Conservation (phyloP, 495 filamentous ascomycete genomes). For the Penicillium ucsense region DNA sequence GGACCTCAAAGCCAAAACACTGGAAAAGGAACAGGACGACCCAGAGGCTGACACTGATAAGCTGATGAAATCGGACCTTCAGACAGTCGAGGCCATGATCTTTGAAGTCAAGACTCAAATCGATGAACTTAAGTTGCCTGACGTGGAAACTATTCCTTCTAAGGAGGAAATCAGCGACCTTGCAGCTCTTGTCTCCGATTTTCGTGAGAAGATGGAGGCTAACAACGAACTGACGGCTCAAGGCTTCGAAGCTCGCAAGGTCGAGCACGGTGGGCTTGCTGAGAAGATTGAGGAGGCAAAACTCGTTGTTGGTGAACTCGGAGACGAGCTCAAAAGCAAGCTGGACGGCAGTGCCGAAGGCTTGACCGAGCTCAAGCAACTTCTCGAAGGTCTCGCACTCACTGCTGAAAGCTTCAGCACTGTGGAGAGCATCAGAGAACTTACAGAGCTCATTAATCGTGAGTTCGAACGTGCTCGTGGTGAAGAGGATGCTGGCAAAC, state of each 20-base stretch:
- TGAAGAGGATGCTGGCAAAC: constrained; percentile 56
- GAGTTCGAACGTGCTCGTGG: constrained; percentile 74
- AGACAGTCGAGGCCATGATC: constrained; percentile 66
- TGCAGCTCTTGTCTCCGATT: constrained; percentile 56
- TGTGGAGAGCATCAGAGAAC: constrained; percentile 61
- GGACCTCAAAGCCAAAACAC: constrained; percentile 55
- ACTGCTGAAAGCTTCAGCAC: constrained; percentile 49
- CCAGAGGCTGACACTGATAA: constrained; percentile 52
- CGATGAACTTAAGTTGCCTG: constrained; percentile 57
- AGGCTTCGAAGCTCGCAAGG: constrained; percentile 67
- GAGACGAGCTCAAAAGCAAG: constrained; percentile 56
- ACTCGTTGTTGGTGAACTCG: constrained; percentile 57
- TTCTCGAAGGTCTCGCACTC: constrained; percentile 53
- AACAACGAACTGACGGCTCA: constrained; percentile 67
- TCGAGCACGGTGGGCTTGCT: constrained; percentile 49
- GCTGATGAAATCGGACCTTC: constrained; percentile 68
- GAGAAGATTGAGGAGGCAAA: constrained; percentile 52
- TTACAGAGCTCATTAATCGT: constrained; percentile 65
- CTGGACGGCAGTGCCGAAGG: constrained; percentile 47
- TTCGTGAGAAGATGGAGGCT: constrained; percentile 57
- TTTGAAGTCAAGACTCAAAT: constrained; percentile 70
- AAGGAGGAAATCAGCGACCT: constrained; percentile 55
- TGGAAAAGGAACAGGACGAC: constrained; percentile 44
- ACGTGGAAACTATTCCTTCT: constrained; percentile 52
- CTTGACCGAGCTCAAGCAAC: constrained; percentile 44